These are phyloP conservation scores for Biscogniauxia sp. DNA, from an alignment of 2,329 filamentous ascomycete genomes.

Conservation along the genomic window DNA sequence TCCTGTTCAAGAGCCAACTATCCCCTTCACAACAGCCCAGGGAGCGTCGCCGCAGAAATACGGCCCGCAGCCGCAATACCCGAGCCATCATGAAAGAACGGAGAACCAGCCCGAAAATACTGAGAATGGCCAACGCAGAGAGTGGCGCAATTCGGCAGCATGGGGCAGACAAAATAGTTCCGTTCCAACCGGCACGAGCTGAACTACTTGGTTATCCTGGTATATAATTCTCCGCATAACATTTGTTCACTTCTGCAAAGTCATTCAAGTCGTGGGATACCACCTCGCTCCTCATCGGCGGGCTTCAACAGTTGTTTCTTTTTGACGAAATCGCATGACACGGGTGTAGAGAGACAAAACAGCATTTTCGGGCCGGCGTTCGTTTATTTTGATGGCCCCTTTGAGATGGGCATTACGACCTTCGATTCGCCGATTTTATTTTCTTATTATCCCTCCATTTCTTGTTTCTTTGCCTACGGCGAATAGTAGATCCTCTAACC, in stretches of 20 bases:
- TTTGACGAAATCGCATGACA: conserved; percentile 28
- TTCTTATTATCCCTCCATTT: conserved; percentile 2
- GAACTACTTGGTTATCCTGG: conserved; percentile 7
- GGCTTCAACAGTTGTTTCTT: conserved; percentile 17
- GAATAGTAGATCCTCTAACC: not conserved
- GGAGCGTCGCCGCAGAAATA: conserved; percentile 51
- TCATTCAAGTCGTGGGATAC: conserved; percentile 14
- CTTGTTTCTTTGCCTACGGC: too few relatives aligned
- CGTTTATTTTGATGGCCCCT: conserved; percentile 22
- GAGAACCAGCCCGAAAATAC: conserved; percentile 40
- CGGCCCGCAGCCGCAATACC: conserved; percentile 41
- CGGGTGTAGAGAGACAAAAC: conserved; percentile 26
- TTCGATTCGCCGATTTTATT: conserved; percentile 19
- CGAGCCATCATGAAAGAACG: conserved; percentile 43
- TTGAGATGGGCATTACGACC: conserved; percentile 17
- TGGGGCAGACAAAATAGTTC: conserved; percentile 51
- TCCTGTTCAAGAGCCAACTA: conserved; percentile 64
- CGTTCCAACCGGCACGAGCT: conserved; percentile 45
- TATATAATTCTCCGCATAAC: conserved; percentile 26
- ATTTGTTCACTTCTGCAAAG: conserved; percentile 21
- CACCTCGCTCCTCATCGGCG: conserved; percentile 16
- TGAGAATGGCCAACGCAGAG: conserved; percentile 46
- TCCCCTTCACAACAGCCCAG: conserved; percentile 40
- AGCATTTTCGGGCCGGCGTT: conserved; percentile 34
- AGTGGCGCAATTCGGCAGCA: conserved; percentile 57